Conservation (phyloP, 2,329 filamentous ascomycete genomes). For the Xylariaceae sp. region DNA sequence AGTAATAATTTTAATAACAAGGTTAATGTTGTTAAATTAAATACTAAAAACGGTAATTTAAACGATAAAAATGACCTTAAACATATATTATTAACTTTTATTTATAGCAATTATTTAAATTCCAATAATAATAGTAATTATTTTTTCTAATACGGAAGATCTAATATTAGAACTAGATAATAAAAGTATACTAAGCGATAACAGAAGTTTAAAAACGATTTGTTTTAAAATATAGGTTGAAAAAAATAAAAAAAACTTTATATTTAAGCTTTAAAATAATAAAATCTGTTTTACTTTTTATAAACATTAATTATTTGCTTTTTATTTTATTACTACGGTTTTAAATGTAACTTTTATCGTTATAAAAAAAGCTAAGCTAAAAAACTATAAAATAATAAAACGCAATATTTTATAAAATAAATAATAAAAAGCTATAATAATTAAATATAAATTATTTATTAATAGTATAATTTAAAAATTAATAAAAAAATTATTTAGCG, state of each 20-base stretch:
- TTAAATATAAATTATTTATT: background rate
- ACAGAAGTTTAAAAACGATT: constrained; percentile 1
- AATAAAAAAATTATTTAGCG: background rate
- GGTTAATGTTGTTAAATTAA: too few relatives aligned
- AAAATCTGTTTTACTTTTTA: background rate
- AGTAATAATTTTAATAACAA: too few relatives aligned
- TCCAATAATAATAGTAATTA: background rate
- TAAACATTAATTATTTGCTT: background rate
- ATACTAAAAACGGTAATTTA: background rate
- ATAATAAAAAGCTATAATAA: constrained; percentile 6
- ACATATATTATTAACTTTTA: background rate
- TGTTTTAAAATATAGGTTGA: background rate
- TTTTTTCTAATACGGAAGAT: background rate
- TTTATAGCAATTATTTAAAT: background rate
- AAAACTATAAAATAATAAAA: background rate
- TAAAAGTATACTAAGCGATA: too few relatives aligned
- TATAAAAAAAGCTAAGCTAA: background rate
- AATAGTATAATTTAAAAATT: constrained; percentile 8
- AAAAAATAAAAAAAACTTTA: constrained; percentile 3
- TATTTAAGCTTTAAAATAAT: background rate
- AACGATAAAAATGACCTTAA: background rate
- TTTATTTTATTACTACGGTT: background rate
- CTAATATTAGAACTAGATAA: too few relatives aligned
- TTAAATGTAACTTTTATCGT: background rate
- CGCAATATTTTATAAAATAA: constrained; percentile 1